Evolutionary conservation across 2,329 filamentous ascomycete species (phyloP).

Genomic region (Colletotrichum sp.): DNA sequence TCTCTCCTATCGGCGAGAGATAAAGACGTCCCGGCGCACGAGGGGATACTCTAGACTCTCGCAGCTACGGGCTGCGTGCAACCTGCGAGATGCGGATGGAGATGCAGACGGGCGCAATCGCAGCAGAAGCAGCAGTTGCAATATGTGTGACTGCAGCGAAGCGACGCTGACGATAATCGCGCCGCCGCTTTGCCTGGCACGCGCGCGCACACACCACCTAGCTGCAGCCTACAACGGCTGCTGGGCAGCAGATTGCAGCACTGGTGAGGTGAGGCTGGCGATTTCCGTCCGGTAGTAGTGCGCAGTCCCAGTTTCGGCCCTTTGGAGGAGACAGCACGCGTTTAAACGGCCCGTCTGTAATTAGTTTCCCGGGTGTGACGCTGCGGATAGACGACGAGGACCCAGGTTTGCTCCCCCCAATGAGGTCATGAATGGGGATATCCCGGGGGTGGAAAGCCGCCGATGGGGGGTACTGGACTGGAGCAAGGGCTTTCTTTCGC

Average conservation of each 20-base stretch:
- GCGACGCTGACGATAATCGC: neutral
- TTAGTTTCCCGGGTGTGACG: constrained; percentile 20
- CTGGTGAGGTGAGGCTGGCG: neutral
- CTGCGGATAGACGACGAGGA: constrained; percentile 15
- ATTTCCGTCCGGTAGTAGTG: neutral
- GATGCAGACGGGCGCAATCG: neutral
- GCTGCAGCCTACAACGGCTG: neutral
- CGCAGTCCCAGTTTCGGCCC: constrained; percentile 10
- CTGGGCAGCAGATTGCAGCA: neutral
- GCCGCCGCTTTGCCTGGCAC: neutral
- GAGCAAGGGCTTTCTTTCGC: neutral
- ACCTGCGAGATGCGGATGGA: neutral
- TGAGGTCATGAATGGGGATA: constrained; percentile 21
- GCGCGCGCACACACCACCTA: neutral
- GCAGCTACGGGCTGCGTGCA: neutral
- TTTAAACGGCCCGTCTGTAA: constrained; percentile 22
- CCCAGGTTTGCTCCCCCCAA: constrained; percentile 13
- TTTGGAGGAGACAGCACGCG: constrained; percentile 19
- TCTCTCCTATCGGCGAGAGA: neutral
- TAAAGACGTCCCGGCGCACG: neutral
- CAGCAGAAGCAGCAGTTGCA: neutral
- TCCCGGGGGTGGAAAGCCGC: neutral
- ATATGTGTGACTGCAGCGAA: neutral
- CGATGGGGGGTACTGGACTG: neutral
- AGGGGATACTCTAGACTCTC: neutral